Percentiles rank a stretch among this genome's conserved stretches.
Evolutionary conservation across 2,329 filamentous ascomycete genomes (phyloP).

Genomic region (Geoglossum cookeanum): DNA sequence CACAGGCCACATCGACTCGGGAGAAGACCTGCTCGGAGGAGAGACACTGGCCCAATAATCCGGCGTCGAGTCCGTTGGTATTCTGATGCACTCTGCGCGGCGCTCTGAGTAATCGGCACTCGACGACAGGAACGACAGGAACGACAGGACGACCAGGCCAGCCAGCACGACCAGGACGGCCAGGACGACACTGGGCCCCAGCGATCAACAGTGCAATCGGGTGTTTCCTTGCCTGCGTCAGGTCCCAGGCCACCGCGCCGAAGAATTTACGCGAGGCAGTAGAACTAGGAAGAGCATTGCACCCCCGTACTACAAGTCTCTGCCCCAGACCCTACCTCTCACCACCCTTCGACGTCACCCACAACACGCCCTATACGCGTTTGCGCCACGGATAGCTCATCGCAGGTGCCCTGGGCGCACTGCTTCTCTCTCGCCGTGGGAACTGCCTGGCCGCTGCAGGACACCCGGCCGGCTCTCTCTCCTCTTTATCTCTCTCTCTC

Average conservation of each 20-base stretch:
- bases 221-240: not conserved
- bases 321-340: not conserved
- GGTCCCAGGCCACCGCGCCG: not conserved
- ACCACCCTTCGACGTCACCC: not conserved
- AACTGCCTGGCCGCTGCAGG: not conserved
- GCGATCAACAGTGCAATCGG: not conserved
- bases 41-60: not conserved
- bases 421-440: not conserved
- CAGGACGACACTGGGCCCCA: not conserved
- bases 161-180: too few species aligned
- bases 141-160: too few species aligned
- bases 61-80: not conserved
- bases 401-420: not conserved
- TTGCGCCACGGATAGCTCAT: not conserved
- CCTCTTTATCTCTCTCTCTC: not conserved
- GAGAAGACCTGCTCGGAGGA: not conserved
- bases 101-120: too few species aligned
- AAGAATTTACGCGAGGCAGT: not conserved
- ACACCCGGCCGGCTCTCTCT: not conserved
- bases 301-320: not conserved
- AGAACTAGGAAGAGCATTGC: not conserved
- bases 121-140: too few species aligned
- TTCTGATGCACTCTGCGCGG: not conserved
- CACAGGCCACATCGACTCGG: not conserved
- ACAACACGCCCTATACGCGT: not conserved